Evolutionary conservation across 305 asterid genomes (phyloP).

Genomic region (Rubia tinctorum): DNA sequence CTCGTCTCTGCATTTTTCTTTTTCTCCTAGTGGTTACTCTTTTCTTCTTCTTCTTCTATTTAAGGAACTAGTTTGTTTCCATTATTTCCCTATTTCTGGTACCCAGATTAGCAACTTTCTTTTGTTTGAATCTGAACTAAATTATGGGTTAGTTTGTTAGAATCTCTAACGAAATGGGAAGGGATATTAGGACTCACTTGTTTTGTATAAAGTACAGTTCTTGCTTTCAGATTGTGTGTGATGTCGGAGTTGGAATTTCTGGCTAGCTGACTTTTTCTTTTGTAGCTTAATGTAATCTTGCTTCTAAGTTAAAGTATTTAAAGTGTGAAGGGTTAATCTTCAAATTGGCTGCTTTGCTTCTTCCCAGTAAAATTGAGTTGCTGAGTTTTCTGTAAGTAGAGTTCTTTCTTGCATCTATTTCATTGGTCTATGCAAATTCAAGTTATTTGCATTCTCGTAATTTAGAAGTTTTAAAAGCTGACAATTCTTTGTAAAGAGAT

Average conservation of each 20-base stretch:
- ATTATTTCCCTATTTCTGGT: not conserved
- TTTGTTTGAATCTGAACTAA: not conserved
- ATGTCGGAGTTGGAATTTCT: no score
- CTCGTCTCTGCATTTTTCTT: slow-evolving; percentile 30
- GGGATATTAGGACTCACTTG: not conserved
- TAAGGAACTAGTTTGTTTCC: not conserved
- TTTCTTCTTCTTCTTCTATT: not conserved
- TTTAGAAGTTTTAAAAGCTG: not conserved
- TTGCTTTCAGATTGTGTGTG: not conserved
- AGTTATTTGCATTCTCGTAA: not conserved
- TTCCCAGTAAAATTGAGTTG: not conserved
- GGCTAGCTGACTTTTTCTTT: not conserved
- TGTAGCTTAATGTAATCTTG: not conserved
- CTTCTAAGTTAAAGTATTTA: not conserved
- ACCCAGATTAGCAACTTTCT: not conserved
- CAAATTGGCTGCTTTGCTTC: not conserved
- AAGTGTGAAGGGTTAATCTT: not conserved
- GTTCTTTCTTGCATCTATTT: not conserved
- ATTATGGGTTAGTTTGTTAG: not conserved
- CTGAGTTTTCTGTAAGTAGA: not conserved
- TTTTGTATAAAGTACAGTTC: not conserved
- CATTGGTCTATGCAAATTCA: not conserved
- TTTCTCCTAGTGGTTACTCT: not conserved
- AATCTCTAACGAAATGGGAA: not conserved
- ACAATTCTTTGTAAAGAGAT: not conserved